Base-by-base conservation (phyloP, 2,329 filamentous ascomycete species). In the Penicillium psychrosexuale region DNA sequence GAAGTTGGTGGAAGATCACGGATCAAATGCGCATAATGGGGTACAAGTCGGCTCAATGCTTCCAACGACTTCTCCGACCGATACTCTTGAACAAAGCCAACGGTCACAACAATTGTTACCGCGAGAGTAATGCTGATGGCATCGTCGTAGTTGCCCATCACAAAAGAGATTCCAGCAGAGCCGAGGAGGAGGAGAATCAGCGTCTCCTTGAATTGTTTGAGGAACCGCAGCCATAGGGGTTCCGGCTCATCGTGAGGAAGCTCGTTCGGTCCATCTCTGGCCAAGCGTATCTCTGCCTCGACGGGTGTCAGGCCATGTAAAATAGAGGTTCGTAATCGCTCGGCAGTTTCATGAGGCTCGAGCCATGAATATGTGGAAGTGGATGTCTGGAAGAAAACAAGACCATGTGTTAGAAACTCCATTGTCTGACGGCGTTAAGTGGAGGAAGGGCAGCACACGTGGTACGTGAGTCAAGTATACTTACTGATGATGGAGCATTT, bases 61-160 rank as follows among this genome's bases (percentile, higher is more conserved):
- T 99, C 94, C 62, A 99, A 85, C 3, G 93, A 97, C 75, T 99
- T 95, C 72, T 99, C 94, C 8, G 94, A 97, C 56, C 94, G 83
- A 72, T 99, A 99, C 75, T 99, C 94, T 71, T 99, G 94, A 49
- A 97, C 85, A 65, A 99, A 99, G 2, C 93, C 94, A 39, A 99
- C 94, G 0, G 88, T 89, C 24, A 99, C 92, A 6, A 99, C 94
- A 64, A 99, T 99, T 27, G 92, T 96, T 22, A 99, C 94, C 2
- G 94, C 94, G 31, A 96, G 86, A 0, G 93, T 89, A 68, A 99
- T 99, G 73, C 93, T 97, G 66, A 99, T 78, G 6, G 93, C 93
- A 76, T 99, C 95, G 66, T 97, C 93, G 69, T 87, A 86, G 69
- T 99, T 99, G 48, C 92, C 91, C 73, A 99, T 88, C 40, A 97